These are phyloP conservation scores for Arthrobotrys pseudoclavata DNA, from an alignment of 2,329 filamentous ascomycete genomes.

Conservation along the genomic window DNA sequence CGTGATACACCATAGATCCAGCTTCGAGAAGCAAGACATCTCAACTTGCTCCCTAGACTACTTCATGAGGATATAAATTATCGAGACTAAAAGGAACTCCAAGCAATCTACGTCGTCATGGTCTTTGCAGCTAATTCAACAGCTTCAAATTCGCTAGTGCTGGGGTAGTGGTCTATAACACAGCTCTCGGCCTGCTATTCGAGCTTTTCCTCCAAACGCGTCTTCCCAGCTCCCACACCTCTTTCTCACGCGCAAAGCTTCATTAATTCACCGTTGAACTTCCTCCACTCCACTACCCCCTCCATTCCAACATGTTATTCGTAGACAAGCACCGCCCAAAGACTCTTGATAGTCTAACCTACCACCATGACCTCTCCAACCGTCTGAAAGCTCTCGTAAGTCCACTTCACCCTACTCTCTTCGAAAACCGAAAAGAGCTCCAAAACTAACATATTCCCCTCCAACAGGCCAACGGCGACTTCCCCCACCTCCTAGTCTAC, in stretches of 20 bases:
- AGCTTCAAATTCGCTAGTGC: background rate
- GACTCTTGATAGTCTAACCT: constrained; percentile 76
- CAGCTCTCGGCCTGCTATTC: background rate
- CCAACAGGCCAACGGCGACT: constrained; percentile 91
- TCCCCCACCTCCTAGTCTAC: constrained; percentile 96
- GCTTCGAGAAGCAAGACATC: background rate
- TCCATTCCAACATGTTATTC: constrained; percentile 69
- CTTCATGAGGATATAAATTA: background rate
- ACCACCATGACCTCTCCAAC: constrained; percentile 89
- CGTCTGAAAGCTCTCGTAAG: constrained; percentile 84
- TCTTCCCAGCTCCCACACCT: constrained; percentile 33
- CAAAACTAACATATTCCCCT: constrained; percentile 26
- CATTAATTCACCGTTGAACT: background rate
- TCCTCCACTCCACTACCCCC: constrained; percentile 10
- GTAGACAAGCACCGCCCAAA: constrained; percentile 80
- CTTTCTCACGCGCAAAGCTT: constrained; percentile 23
- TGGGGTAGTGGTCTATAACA: background rate
- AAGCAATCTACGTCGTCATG: background rate
- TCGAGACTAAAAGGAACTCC: background rate
- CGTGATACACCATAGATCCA: constrained; percentile 12
- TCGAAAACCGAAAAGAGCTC: background rate
- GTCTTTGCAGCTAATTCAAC: background rate
- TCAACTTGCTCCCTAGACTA: background rate
- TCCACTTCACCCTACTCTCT: constrained; percentile 23
- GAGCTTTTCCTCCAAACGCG: constrained; percentile 37